Percentiles rank a stretch among this genome's conserved stretches.
Conservation (phyloP, 768 basidiomycete genomes). For the Fomitopsis serialis region DNA sequence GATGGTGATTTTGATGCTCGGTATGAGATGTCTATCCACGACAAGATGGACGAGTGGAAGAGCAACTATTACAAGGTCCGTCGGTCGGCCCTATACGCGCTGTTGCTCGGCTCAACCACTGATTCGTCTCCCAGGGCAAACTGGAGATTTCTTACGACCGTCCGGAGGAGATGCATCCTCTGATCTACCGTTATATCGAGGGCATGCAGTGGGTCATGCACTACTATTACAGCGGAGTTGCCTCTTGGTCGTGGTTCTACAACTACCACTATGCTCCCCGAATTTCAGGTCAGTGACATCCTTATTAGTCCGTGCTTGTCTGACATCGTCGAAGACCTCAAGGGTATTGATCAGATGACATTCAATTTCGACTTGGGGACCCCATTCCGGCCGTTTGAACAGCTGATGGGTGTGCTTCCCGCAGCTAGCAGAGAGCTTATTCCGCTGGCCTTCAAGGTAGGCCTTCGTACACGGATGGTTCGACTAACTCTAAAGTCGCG, state of each 20-base stretch:
- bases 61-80: constrained; percentile 79
- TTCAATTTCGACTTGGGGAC: constrained; percentile 84
- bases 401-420: constrained; percentile 97
- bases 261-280: constrained; percentile 96
- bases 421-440: constrained; percentile 86
- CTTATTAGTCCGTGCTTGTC: constrained; percentile 15
- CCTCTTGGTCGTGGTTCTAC: constrained; percentile 99
- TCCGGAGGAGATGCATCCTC: constrained; percentile 57
- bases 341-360: constrained; percentile 64
- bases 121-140: constrained; percentile 68
- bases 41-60: constrained; percentile 95
- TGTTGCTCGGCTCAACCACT: constrained; percentile 15
- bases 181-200: constrained; percentile 82
- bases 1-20: constrained; percentile 75
- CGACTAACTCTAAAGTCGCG: constrained; percentile 2
- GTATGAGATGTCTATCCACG: constrained; percentile 63
- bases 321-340: constrained; percentile 40
- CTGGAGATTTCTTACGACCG: constrained; percentile 75
- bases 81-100: neutral
- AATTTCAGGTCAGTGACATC: constrained; percentile 71
- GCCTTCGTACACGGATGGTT: constrained; percentile 11
- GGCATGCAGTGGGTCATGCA: constrained; percentile 99
- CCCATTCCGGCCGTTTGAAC: constrained; percentile 92
- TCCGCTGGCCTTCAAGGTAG: constrained; percentile 78
- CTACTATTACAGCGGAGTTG: constrained; percentile 96